phyloP scores from a whole-genome alignment of 2,329 filamentous ascomycete species.

The Huntiella decipiens region DNA sequence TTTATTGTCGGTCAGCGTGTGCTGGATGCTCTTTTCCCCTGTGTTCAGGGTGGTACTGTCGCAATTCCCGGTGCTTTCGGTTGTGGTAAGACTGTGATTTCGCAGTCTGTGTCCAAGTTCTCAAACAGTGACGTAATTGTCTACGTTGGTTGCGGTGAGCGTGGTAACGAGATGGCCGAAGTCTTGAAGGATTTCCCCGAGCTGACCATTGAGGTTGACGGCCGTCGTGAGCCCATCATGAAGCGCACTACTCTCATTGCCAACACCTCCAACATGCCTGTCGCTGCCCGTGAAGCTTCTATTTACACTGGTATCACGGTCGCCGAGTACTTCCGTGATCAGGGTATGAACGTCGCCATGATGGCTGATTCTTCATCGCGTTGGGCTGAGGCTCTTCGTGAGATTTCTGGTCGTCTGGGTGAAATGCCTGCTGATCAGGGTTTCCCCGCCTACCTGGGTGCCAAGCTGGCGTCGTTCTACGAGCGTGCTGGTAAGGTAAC shows the following conservation, averaged over 20 bases:
- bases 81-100: slow-evolving; percentile 98
- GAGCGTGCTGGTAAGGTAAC: slow-evolving; percentile 84
- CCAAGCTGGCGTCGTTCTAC: slow-evolving; percentile 97
- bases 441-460: slow-evolving; percentile 93
- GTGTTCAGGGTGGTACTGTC: slow-evolving; percentile 91
- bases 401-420: slow-evolving; percentile 93
- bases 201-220: slow-evolving; percentile 84
- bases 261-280: slow-evolving; percentile 99
- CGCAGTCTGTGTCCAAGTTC: slow-evolving; percentile 96
- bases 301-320: slow-evolving; percentile 96
- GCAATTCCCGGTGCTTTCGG: slow-evolving; percentile 97
- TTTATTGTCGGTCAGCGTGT: slow-evolving; percentile 96
- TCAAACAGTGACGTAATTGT: slow-evolving; percentile 98
- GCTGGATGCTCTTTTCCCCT: slow-evolving; percentile 85
- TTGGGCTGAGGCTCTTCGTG: slow-evolving; percentile 96
- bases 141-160: slow-evolving; percentile 82
- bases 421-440: slow-evolving; percentile 99
- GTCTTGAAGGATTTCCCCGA: slow-evolving; percentile 99
- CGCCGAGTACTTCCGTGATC: slow-evolving; percentile 91
- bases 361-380: slow-evolving; percentile 98
- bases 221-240: slow-evolving; percentile 97
- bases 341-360: slow-evolving; percentile 96
- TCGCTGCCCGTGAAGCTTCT: slow-evolving; percentile 91
- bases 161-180: slow-evolving; percentile 98
- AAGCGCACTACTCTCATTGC: slow-evolving; percentile 97